Evolutionary conservation across 2,329 filamentous ascomycete species (phyloP).

Genomic region (Ceratocystis albifundus): DNA sequence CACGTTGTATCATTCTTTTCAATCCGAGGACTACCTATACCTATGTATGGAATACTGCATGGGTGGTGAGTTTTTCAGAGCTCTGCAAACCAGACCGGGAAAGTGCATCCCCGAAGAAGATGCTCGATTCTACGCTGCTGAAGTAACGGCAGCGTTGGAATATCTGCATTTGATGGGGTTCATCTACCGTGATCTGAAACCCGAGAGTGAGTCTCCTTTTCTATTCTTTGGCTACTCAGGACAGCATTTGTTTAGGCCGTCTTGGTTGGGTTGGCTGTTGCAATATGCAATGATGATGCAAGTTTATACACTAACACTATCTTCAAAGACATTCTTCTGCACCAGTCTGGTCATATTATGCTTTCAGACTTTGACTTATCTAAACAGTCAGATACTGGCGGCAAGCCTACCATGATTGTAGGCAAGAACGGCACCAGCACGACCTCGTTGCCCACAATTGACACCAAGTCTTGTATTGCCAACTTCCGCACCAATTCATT

Average conservation of each 20-base stretch:
- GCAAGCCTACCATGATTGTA: slow-evolving; percentile 95
- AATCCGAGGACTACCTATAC: slow-evolving; percentile 96
- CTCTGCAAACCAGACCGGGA: slow-evolving; percentile 86
- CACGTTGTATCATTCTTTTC: slow-evolving; percentile 96
- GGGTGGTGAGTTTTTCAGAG: slow-evolving; percentile 95
- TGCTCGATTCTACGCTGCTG: slow-evolving; percentile 90
- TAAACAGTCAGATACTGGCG: slow-evolving; percentile 91
- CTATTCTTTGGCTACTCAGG: background rate
- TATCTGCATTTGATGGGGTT: slow-evolving; percentile 99
- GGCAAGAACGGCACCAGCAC: slow-evolving; percentile 79
- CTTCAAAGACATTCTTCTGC: slow-evolving; percentile 73
- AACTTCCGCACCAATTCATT: slow-evolving; percentile 98
- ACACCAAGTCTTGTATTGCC: slow-evolving; percentile 95
- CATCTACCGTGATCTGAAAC: slow-evolving; percentile 95
- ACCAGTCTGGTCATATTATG: slow-evolving; percentile 99
- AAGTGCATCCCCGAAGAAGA: slow-evolving; percentile 97
- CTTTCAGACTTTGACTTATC: slow-evolving; percentile 97
- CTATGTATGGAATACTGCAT: slow-evolving; percentile 99
- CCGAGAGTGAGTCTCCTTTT: slow-evolving; percentile 64
- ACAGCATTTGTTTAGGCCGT: background rate
- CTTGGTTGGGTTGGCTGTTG: background rate
- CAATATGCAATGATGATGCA: background rate
- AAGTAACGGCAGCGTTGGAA: slow-evolving; percentile 91
- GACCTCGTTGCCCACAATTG: slow-evolving; percentile 84
- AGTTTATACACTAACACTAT: slow-evolving; percentile 20